A percentile compares a stretch with the other conserved stretches of the same genome.
Evolutionary conservation across 306 rosid species (phyloP).

Genomic region (Acacia confusa): DNA sequence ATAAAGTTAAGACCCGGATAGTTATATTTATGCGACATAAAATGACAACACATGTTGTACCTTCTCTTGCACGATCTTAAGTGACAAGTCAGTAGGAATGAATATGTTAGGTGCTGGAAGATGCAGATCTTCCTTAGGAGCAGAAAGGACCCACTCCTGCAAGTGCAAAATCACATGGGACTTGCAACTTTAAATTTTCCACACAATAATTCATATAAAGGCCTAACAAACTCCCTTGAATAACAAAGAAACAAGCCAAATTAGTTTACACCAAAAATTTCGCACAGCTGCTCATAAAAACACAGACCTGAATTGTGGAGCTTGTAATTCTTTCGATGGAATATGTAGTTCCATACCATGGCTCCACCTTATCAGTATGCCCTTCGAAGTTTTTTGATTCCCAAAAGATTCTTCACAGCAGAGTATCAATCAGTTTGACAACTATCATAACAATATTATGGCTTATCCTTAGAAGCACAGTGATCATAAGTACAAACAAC

Average conservation of each 20-base stretch:
- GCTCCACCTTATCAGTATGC: conserved; percentile 70
- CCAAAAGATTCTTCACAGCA: conserved; percentile 81
- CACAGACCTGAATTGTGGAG: conserved; percentile 71
- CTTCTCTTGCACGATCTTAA: conserved; percentile 59
- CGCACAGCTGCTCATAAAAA: conserved; percentile 3
- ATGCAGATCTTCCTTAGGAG: conserved; percentile 71
- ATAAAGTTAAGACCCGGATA: conserved; percentile 19
- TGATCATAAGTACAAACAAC: conserved; percentile 1
- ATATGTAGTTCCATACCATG: conserved; percentile 94
- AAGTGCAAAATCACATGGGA: conserved; percentile 26
- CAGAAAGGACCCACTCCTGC: conserved; percentile 82
- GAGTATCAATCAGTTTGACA: conserved; percentile 26
- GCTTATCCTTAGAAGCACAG: conserved; percentile 15
- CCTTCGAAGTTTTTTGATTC: conserved; percentile 83
- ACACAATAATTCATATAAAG: conserved; percentile 18
- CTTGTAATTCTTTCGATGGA: conserved; percentile 59
- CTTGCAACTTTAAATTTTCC: conserved; percentile 30
- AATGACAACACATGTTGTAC: conserved; percentile 38
- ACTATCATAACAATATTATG: conserved; percentile 8
- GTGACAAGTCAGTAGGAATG: conserved; percentile 86
- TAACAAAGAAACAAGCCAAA: conserved; percentile 24
- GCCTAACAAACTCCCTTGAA: conserved; percentile 11
- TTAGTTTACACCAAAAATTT: conserved; percentile 29
- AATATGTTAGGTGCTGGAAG: conserved; percentile 79
- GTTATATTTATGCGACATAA: not conserved